These are phyloP conservation scores for Stephanodiscus triporus DNA, from an alignment of 108 stramenopile species.

Conservation along the genomic window DNA sequence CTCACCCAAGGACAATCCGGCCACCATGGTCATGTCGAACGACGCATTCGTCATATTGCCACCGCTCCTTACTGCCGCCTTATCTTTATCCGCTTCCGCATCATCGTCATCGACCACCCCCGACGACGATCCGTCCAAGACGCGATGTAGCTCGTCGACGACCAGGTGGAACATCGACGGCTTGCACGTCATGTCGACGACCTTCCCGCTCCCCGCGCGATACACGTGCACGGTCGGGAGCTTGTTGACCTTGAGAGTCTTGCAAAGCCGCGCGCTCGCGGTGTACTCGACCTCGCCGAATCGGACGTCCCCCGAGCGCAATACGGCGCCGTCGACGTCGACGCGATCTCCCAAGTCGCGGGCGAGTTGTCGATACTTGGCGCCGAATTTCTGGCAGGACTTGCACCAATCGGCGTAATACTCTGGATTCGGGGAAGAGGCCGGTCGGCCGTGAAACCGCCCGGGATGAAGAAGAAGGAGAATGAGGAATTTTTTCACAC, in stretches of 20 bases:
- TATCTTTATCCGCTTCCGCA: constrained; percentile 3
- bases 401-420: constrained; percentile 76
- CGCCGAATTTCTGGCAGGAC: constrained; percentile 64
- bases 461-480: neutral
- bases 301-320: constrained; percentile 49
- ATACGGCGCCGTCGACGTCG: constrained; percentile 15
- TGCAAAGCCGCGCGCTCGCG: constrained; percentile 53
- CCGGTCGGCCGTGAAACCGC: too few relatives aligned
- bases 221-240: constrained; percentile 69
- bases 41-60: neutral
- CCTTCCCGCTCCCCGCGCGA: constrained; percentile 31
- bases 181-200: constrained; percentile 38
- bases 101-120: neutral
- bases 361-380: constrained; percentile 51
- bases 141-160: constrained; percentile 40
- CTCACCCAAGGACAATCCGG: constrained; percentile 24
- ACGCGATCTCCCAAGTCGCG: constrained; percentile 48
- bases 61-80: neutral
- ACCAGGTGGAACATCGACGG: constrained; percentile 47
- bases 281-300: constrained; percentile 70
- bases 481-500: neutral
- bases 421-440: too few relatives aligned
- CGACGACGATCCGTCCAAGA: constrained; percentile 19
- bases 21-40: constrained; percentile 39
- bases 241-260: constrained; percentile 61